phyloP scores from a whole-genome alignment of 768 basidiomycete species.

The Naganishia antarctica region DNA sequence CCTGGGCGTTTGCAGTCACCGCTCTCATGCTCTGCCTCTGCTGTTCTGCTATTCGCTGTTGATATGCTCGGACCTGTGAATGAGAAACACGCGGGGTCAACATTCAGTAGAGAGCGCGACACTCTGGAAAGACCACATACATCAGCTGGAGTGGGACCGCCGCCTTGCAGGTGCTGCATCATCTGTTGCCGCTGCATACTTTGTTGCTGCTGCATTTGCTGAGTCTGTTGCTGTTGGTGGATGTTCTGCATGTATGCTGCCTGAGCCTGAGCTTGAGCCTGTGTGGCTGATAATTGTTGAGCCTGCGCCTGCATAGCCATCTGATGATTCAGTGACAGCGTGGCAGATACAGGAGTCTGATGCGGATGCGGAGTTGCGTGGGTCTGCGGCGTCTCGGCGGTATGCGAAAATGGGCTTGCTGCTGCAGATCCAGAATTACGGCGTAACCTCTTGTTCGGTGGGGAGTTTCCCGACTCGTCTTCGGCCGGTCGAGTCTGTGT shows the following conservation, averaged over 20 bases:
- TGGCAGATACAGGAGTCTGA: conserved; percentile 11
- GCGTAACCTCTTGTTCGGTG: conserved; percentile 24
- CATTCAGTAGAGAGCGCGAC: background rate
- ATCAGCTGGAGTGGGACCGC: background rate
- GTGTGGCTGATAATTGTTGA: conserved; percentile 20
- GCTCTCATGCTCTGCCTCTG: conserved; percentile 18
- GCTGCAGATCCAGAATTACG: conserved; percentile 27
- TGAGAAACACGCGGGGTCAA: background rate
- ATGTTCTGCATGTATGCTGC: conserved; percentile 21
- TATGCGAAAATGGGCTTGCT: conserved; percentile 20
- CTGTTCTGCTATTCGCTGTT: conserved; percentile 11
- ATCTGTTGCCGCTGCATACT: conserved; percentile 16
- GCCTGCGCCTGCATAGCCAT: conserved; percentile 24
- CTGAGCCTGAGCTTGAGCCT: conserved; percentile 21
- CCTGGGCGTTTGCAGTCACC: conserved; percentile 8
- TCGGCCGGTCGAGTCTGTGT: conserved; percentile 6
- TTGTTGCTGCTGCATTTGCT: conserved; percentile 20
- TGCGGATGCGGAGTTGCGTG: conserved; percentile 23
- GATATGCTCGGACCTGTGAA: conserved; percentile 9
- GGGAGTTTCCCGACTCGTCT: conserved; percentile 20
- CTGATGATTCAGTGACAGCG: conserved; percentile 17
- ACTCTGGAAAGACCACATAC: background rate
- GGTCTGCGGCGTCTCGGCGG: conserved; percentile 22
- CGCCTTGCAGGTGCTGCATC: conserved; percentile 13
- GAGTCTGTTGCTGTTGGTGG: conserved; percentile 19